Conservation (phyloP, 2,329 filamentous ascomycete genomes). For the Exophiala viscosa region DNA sequence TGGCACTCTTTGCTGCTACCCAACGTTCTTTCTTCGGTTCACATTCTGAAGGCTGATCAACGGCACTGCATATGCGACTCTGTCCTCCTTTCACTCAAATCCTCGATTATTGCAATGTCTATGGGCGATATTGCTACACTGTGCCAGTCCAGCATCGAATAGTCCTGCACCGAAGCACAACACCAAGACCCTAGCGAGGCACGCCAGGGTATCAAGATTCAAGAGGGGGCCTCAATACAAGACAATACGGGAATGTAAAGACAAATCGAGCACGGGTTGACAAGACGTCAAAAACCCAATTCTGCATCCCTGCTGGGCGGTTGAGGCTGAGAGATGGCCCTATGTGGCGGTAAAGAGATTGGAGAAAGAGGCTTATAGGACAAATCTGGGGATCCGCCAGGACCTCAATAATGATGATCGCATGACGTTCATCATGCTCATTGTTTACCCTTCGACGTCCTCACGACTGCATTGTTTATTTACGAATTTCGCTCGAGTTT, state of each 20-base stretch:
- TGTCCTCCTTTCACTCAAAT: not conserved
- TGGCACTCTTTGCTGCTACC: no score
- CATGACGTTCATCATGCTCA: constrained; percentile 15
- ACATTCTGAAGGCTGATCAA: not conserved
- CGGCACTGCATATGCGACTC: constrained; percentile 1
- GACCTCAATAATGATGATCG: constrained; percentile 19
- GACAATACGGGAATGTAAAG: constrained; percentile 14
- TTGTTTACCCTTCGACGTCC: not conserved
- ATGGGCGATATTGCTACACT: not conserved
- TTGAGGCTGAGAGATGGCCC: constrained; percentile 21
- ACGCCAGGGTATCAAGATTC: not conserved
- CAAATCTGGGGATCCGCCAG: constrained; percentile 12
- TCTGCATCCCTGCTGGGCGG: constrained; percentile 7
- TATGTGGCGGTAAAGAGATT: constrained; percentile 25
- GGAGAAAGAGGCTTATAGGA: constrained; percentile 14
- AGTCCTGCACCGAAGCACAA: not conserved
- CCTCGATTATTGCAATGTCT: not conserved
- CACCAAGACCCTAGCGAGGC: not conserved
- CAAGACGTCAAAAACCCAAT: constrained; percentile 6
- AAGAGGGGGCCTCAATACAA: not conserved
- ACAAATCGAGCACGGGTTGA: constrained; percentile 5
- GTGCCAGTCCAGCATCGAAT: not conserved
- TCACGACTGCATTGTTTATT: not conserved
- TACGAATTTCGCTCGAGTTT: not conserved
- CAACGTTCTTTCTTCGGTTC: no score